phyloP scores from a whole-genome alignment of 768 basidiomycete species.

The Cytidiella melzeri region DNA sequence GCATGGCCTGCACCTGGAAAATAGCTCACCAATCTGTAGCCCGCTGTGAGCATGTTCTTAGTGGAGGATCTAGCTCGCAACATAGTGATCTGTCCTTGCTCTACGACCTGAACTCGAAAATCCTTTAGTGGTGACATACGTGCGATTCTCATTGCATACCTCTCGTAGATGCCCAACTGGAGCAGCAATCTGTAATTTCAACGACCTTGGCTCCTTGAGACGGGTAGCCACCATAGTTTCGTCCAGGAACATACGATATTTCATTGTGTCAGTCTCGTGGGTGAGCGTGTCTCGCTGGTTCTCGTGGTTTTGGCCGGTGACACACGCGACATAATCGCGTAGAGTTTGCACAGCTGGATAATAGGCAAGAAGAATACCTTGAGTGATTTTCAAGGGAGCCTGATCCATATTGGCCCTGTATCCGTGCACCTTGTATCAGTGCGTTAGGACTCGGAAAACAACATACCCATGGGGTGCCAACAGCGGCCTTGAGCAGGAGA shows the following conservation, averaged over 20 bases:
- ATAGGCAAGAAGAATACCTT: constrained; percentile 13
- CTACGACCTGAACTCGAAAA: constrained; percentile 7
- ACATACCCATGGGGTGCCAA: no score
- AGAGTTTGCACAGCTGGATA: constrained; percentile 16
- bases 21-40: constrained; percentile 6
- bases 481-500: no score
- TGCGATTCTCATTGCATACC: constrained; percentile 39
- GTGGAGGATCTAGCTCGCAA: constrained; percentile 1
- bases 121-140: constrained; percentile 29
- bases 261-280: constrained; percentile 8
- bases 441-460: no score
- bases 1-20: no score
- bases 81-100: constrained; percentile 5
- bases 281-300: background rate
- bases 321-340: constrained; percentile 3
- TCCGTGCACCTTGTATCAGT: no score
- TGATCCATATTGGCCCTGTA: no score
- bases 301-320: background rate
- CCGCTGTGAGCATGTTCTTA: constrained; percentile 4
- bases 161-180: constrained; percentile 50
- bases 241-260: constrained; percentile 30
- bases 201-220: constrained; percentile 5
- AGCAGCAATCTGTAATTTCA: constrained; percentile 19
- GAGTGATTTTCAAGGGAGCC: background rate
- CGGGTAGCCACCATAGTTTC: constrained; percentile 41